Percentiles rank a stretch among this genome's conserved stretches.
phyloP scores from a whole-genome alignment of 2,329 filamentous ascomycete genomes.

The Lecanosticta acicola region DNA sequence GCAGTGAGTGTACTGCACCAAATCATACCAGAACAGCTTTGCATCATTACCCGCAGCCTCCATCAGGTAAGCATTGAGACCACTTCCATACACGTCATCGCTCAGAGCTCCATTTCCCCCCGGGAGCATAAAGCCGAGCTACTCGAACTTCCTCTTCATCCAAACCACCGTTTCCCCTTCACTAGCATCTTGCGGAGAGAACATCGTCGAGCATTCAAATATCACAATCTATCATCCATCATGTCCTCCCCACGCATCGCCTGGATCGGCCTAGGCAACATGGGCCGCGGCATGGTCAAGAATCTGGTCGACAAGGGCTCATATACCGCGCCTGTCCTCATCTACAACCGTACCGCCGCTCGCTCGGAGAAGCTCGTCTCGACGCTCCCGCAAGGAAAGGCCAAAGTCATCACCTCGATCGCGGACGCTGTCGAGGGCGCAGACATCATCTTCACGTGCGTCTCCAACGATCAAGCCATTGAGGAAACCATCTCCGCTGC shows the following conservation, averaged over 20 bases:
- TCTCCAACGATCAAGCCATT: constrained; percentile 72
- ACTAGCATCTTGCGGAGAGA: not conserved
- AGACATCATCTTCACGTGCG: constrained; percentile 76
- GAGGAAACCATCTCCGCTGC: constrained; percentile 55
- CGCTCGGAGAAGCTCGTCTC: constrained; percentile 60
- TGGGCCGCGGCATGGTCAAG: constrained; percentile 78
- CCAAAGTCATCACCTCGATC: constrained; percentile 59
- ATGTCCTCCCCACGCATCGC: constrained; percentile 45
- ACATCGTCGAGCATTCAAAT: not conserved
- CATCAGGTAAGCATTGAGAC: not conserved
- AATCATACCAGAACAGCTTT: too few species aligned
- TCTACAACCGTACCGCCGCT: constrained; percentile 73
- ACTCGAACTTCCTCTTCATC: not conserved
- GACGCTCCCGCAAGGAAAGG: constrained; percentile 56
- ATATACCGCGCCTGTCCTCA: constrained; percentile 63
- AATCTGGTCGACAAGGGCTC: constrained; percentile 75
- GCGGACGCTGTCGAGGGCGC: constrained; percentile 60
- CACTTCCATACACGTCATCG: not conserved
- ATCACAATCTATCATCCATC: not conserved
- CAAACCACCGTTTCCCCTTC: not conserved
- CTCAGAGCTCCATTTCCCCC: not conserved
- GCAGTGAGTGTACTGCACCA: too few species aligned
- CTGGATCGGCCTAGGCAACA: constrained; percentile 82
- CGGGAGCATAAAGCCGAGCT: not conserved
- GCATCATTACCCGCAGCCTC: not conserved